phyloP scores from a whole-genome alignment of 1,139 yeast genomes.

The Hyphopichia pseudoburtonii region DNA sequence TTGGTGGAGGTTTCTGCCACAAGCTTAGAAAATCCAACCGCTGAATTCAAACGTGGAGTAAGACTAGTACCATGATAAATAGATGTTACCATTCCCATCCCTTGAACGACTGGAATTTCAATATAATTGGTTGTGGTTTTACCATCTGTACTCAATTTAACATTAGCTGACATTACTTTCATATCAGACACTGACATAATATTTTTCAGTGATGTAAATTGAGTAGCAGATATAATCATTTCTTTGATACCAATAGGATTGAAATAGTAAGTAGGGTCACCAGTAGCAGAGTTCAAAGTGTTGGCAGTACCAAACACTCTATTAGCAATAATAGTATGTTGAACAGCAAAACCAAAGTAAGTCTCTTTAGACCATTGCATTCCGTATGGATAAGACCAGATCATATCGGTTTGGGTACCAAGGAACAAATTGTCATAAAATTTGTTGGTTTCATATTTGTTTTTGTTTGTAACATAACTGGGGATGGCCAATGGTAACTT shows the following conservation, averaged over 20 bases:
- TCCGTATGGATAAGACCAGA: conserved; percentile 84
- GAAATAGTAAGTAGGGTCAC: conserved; percentile 42
- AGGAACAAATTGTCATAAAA: conserved; percentile 78
- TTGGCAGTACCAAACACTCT: conserved; percentile 65
- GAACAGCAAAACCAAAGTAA: conserved; percentile 63
- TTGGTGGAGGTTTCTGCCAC: conserved; percentile 40
- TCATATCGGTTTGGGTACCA: conserved; percentile 59
- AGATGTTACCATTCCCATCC: conserved; percentile 78
- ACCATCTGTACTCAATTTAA: conserved; percentile 38
- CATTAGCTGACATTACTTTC: conserved; percentile 57
- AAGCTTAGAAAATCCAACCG: conserved; percentile 54
- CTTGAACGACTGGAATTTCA: conserved; percentile 54
- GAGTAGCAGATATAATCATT: conserved; percentile 56
- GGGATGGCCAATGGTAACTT: conserved; percentile 48
- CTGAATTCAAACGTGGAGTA: conserved; percentile 52
- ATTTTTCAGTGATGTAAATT: conserved; percentile 35
- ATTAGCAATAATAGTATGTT: conserved; percentile 58
- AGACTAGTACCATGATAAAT: conserved; percentile 57
- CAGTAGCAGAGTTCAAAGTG: conserved; percentile 18
- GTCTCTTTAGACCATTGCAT: conserved; percentile 54
- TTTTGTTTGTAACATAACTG: conserved; percentile 37
- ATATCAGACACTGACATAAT: conserved; percentile 47
- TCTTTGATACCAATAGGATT: conserved; percentile 56
- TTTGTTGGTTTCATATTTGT: conserved; percentile 72
- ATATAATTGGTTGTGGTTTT: conserved; percentile 27